phyloP scores from a whole-genome alignment of 148 eudicot species.

The Chenopodium berlandieri region DNA sequence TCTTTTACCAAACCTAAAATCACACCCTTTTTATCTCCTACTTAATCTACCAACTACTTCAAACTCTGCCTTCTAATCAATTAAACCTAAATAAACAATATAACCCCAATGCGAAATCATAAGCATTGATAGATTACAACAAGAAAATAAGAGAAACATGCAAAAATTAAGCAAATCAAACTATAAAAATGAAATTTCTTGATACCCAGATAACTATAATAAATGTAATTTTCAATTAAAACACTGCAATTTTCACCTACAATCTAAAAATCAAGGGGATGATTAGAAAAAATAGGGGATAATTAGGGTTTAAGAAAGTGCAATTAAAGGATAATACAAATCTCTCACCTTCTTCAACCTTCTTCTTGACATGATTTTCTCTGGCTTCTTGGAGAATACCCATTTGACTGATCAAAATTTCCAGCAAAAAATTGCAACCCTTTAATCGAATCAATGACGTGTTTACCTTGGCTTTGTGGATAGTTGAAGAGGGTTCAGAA shows the following conservation, averaged over 20 bases:
- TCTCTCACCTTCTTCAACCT: slow-evolving; percentile 81
- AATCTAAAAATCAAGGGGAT: neutral
- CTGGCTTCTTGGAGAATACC: slow-evolving; percentile 79
- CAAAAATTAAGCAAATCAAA: no score
- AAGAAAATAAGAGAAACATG: neutral
- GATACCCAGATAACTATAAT: neutral
- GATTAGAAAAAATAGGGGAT: neutral
- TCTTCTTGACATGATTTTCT: slow-evolving; percentile 97
- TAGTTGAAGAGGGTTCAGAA: no score
- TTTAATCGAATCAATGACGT: neutral
- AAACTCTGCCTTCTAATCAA: neutral
- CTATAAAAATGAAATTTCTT: neutral
- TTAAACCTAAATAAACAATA: neutral
- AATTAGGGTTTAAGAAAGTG: slow-evolving; percentile 6
- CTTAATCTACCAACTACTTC: neutral
- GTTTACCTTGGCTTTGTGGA: neutral
- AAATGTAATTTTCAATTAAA: neutral
- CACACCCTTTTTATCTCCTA: no score
- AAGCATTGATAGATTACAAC: neutral
- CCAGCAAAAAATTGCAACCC: neutral
- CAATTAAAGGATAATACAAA: neutral
- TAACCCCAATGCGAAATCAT: neutral
- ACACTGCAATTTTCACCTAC: neutral
- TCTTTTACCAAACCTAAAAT: no score
- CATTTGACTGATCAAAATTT: slow-evolving; percentile 33